phyloP scores from a whole-genome alignment of 768 basidiomycete species.

The Mycena maculata region DNA sequence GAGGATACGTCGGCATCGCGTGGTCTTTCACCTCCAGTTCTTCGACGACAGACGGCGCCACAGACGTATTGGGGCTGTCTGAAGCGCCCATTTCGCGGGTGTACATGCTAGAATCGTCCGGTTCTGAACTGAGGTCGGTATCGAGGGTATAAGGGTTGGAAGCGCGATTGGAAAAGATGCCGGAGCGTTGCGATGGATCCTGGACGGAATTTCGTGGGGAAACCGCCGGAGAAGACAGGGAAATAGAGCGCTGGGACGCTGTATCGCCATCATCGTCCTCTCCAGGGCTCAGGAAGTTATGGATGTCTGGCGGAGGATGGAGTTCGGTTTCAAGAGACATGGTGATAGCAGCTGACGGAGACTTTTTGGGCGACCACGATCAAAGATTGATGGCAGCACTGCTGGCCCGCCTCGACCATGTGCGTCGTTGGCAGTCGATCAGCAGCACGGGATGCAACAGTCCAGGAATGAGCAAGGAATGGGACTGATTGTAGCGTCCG shows the following conservation, averaged over 20 bases:
- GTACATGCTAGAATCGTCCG: constrained; percentile 65
- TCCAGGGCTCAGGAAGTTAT: constrained; percentile 45
- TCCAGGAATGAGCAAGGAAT: no score
- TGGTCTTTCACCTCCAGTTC: constrained; percentile 47
- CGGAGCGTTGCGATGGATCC: constrained; percentile 39
- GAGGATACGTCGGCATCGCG: constrained; percentile 68
- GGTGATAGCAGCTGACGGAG: constrained; percentile 21
- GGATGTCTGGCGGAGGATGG: constrained; percentile 41
- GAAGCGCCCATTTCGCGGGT: constrained; percentile 51
- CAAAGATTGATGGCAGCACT: no score
- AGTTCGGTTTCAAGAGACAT: constrained; percentile 32
- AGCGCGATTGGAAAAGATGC: constrained; percentile 51
- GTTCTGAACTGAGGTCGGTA: constrained; percentile 66
- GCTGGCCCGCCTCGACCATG: no score
- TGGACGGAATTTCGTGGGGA: constrained; percentile 60
- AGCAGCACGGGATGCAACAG: no score
- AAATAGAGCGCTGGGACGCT: constrained; percentile 82
- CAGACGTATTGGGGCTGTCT: constrained; percentile 65
- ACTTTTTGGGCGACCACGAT: constrained; percentile 18
- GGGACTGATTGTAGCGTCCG: no score
- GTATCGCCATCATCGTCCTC: constrained; percentile 77
- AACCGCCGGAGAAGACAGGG: constrained; percentile 71
- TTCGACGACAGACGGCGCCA: constrained; percentile 59
- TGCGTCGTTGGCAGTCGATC: no score
- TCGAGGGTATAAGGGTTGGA: constrained; percentile 62